phyloP scores from a whole-genome alignment of 176 grass and related monocot genomes.

The Thalia dealbata region DNA sequence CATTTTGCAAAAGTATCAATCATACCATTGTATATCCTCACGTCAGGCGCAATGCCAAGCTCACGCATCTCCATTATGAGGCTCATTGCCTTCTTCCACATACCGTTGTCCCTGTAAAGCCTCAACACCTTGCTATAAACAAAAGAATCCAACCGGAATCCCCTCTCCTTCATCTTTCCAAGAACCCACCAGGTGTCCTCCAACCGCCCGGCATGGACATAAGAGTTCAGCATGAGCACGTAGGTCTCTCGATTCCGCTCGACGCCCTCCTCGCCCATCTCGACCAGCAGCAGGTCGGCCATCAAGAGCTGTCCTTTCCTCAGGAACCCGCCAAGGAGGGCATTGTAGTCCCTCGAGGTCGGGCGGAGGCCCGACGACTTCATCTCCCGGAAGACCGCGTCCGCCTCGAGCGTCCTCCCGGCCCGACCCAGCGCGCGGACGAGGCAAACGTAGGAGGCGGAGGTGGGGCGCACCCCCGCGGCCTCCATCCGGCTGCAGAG shows the following conservation, averaged over 20 bases:
- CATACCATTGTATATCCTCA: slow-evolving; percentile 52
- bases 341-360: slow-evolving; percentile 46
- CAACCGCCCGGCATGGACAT: slow-evolving; percentile 50
- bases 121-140: slow-evolving; percentile 47
- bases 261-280: slow-evolving; percentile 70
- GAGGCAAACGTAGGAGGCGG: slow-evolving; percentile 42
- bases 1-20: slow-evolving; percentile 73
- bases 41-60: slow-evolving; percentile 36
- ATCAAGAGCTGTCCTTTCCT: slow-evolving; percentile 41
- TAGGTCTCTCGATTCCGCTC: slow-evolving; percentile 43
- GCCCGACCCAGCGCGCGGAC: slow-evolving; percentile 43
- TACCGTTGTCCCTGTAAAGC: slow-evolving; percentile 71
- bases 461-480: slow-evolving; percentile 35
- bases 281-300: slow-evolving; percentile 58
- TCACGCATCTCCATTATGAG: slow-evolving; percentile 79
- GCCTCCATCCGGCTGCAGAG: slow-evolving; percentile 63
- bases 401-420: slow-evolving; percentile 54
- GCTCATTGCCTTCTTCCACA: slow-evolving; percentile 91
- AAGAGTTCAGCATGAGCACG: slow-evolving; percentile 51
- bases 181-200: slow-evolving; percentile 88
- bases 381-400: slow-evolving; percentile 79
- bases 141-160: slow-evolving; percentile 36
- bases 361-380: slow-evolving; percentile 27
- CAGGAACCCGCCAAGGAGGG: slow-evolving; percentile 56
- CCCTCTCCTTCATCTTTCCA: slow-evolving; percentile 47